These are phyloP conservation scores for Exophiala aquamarina DNA, from an alignment of 2,329 filamentous ascomycete genomes.

Conservation along the genomic window DNA sequence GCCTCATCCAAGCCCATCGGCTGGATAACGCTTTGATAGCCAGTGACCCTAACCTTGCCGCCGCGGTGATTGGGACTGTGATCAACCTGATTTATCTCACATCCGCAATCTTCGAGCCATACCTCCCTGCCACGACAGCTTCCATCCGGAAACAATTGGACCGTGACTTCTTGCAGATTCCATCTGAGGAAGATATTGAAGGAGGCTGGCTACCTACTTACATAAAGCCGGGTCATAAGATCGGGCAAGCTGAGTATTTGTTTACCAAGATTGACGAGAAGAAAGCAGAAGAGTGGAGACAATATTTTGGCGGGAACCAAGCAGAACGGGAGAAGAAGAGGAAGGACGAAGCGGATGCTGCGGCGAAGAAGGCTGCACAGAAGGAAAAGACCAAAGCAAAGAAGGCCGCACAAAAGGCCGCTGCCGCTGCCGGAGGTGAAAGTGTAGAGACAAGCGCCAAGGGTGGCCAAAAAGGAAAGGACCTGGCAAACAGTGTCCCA, in stretches of 20 bases:
- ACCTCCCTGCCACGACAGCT: slow-evolving; percentile 76
- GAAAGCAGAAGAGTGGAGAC: slow-evolving; percentile 81
- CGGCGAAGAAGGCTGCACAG: slow-evolving; percentile 39
- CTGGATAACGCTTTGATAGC: slow-evolving; percentile 63
- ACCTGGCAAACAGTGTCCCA: slow-evolving; percentile 36
- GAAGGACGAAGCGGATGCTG: slow-evolving; percentile 50
- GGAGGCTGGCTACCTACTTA: slow-evolving; percentile 62
- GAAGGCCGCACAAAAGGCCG: slow-evolving; percentile 21
- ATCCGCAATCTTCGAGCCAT: slow-evolving; percentile 75
- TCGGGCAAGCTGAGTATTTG: slow-evolving; percentile 76
- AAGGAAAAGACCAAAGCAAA: slow-evolving; percentile 35
- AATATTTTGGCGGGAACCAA: slow-evolving; percentile 68
- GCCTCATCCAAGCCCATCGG: slow-evolving; percentile 59
- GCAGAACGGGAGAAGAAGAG: slow-evolving; percentile 69
- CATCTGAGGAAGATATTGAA: slow-evolving; percentile 46
- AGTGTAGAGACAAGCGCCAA: slow-evolving; percentile 35
- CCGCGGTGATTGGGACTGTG: slow-evolving; percentile 70
- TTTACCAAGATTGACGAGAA: slow-evolving; percentile 81
- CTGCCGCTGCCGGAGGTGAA: slow-evolving; percentile 13
- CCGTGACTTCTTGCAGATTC: slow-evolving; percentile 59
- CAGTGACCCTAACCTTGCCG: slow-evolving; percentile 59
- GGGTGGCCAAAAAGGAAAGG: slow-evolving; percentile 26
- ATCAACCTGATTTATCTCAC: slow-evolving; percentile 82
- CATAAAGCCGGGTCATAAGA: slow-evolving; percentile 72
- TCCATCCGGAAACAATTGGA: slow-evolving; percentile 78